A percentile compares a stretch with the other conserved stretches of the same genome.
These are phyloP conservation scores for Candida pseudoglaebosa DNA, from an alignment of 805 yeast genomes.

Conservation along the genomic window DNA sequence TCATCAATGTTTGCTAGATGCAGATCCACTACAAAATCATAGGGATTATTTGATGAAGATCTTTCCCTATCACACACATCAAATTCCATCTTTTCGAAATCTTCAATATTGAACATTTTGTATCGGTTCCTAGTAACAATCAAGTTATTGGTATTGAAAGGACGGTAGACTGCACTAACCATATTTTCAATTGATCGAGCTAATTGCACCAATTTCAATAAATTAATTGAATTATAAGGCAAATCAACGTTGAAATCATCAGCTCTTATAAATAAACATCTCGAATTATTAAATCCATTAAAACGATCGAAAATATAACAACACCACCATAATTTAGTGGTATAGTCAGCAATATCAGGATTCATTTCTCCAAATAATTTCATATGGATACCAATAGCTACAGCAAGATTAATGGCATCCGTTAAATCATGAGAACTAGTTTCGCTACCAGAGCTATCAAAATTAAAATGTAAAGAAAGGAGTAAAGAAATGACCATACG, in stretches of 20 bases:
- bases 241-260: constrained; percentile 32
- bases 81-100: constrained; percentile 24
- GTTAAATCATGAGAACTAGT: constrained; percentile 27
- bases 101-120: constrained; percentile 20
- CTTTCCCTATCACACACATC: constrained; percentile 20
- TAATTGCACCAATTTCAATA: constrained; percentile 24
- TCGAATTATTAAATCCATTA: constrained; percentile 24
- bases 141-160: constrained; percentile 16
- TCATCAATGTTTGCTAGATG: constrained; percentile 3
- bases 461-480: constrained; percentile 22
- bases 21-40: constrained; percentile 3
- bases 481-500: constrained; percentile 20
- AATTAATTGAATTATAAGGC: constrained; percentile 22
- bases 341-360: constrained; percentile 11
- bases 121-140: constrained; percentile 13
- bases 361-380: constrained; percentile 10
- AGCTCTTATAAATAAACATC: constrained; percentile 24
- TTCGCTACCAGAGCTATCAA: constrained; percentile 26
- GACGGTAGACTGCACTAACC: constrained; percentile 20
- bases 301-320: constrained; percentile 30
- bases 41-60: constrained; percentile 1
- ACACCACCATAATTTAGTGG: constrained; percentile 31
- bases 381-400: constrained; percentile 24
- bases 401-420: constrained; percentile 24
- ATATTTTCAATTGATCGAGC: constrained; percentile 23